Conservation (phyloP, 768 basidiomycete species). For the Kwoniella mangroviensis region DNA sequence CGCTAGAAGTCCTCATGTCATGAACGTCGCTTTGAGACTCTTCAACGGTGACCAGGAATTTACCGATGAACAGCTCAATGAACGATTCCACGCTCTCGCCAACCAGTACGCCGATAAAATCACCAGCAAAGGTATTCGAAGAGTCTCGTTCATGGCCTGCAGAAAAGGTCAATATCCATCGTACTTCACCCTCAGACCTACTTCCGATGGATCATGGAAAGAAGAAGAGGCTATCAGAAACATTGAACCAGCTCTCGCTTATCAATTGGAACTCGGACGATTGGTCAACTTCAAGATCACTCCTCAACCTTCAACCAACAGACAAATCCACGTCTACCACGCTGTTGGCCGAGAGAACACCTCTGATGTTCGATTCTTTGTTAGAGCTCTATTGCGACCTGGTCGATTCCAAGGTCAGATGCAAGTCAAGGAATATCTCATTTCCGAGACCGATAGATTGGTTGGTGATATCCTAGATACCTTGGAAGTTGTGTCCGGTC, state of each 20-base stretch:
- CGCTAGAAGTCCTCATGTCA: constrained; percentile 82
- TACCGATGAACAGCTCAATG: constrained; percentile 77
- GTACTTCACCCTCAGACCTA: constrained; percentile 87
- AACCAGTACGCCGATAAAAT: constrained; percentile 71
- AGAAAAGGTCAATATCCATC: constrained; percentile 87
- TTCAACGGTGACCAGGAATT: constrained; percentile 80
- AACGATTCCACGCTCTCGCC: constrained; percentile 69
- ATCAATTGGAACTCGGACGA: constrained; percentile 95
- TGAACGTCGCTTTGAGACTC: constrained; percentile 90
- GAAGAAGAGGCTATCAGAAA: constrained; percentile 97
- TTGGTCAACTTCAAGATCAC: constrained; percentile 95
- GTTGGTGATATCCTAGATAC: constrained; percentile 93
- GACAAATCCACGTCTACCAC: constrained; percentile 98
- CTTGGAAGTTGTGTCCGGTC: constrained; percentile 87
- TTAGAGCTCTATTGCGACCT: constrained; percentile 93
- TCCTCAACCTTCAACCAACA: constrained; percentile 94
- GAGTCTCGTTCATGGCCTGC: constrained; percentile 89
- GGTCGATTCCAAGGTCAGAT: constrained; percentile 89
- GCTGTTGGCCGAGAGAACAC: constrained; percentile 94
- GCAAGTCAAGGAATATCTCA: constrained; percentile 96
- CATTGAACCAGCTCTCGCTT: constrained; percentile 96
- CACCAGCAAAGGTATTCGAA: constrained; percentile 78
- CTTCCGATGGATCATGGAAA: constrained; percentile 68
- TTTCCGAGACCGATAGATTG: constrained; percentile 96
- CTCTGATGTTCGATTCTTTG: constrained; percentile 96